Percentiles rank a stretch among this genome's conserved stretches.
Evolutionary conservation across 1,284 basidiomycete genomes (phyloP).

Genomic region (Phellinidium pouzarii): DNA sequence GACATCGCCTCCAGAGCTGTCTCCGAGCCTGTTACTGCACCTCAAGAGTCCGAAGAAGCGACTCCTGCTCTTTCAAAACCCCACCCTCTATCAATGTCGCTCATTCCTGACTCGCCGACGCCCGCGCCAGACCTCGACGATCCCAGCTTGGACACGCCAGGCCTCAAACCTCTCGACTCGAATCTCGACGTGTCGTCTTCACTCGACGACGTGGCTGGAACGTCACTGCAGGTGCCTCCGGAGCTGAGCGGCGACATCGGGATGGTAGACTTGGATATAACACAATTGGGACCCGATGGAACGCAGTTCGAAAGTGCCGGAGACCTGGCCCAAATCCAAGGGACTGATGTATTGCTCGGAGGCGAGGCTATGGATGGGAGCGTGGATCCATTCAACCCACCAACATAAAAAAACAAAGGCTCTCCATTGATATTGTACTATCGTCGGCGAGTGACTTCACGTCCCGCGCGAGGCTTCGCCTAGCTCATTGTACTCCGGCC

Average conservation of each 20-base stretch:
- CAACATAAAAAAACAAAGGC: no score
- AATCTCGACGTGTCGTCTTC: slow-evolving; percentile 29
- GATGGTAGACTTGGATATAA: slow-evolving; percentile 44
- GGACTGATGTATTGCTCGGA: slow-evolving; percentile 47
- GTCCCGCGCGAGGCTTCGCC: no score
- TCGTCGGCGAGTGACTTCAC: no score
- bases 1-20: slow-evolving; percentile 32
- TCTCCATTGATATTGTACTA: no score
- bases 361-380: slow-evolving; percentile 53
- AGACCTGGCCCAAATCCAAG: slow-evolving; percentile 49
- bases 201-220: slow-evolving; percentile 29
- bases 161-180: slow-evolving; percentile 42
- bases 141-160: slow-evolving; percentile 30
- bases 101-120: slow-evolving; percentile 31
- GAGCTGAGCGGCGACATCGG: slow-evolving; percentile 25
- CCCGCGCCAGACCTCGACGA: slow-evolving; percentile 27
- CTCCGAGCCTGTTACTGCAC: slow-evolving; percentile 29
- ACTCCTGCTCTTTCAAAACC: slow-evolving; percentile 57
- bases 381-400: slow-evolving; percentile 46
- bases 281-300: slow-evolving; percentile 57
- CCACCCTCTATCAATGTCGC: slow-evolving; percentile 38
- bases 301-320: slow-evolving; percentile 47
- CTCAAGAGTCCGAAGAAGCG: slow-evolving; percentile 35
- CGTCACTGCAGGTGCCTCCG: slow-evolving; percentile 19
- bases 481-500: no score